A percentile compares a stretch with the other conserved stretches of the same genome.
phyloP scores from a whole-genome alignment of 164 flowering plant genomes.

The Nymphaea colorata region DNA sequence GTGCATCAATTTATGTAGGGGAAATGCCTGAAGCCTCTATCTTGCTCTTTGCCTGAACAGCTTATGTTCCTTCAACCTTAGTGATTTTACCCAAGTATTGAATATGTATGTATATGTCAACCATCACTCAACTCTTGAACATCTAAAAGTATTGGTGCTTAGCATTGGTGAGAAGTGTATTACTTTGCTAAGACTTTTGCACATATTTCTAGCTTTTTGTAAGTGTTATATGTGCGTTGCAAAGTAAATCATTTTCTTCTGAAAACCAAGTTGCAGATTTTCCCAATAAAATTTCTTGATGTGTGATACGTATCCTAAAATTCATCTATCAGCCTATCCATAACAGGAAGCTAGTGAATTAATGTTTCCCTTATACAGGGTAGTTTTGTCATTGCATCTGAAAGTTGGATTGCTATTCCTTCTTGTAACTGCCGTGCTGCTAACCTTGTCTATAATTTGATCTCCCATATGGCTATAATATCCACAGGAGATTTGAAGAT shows the following conservation, averaged over 20 bases:
- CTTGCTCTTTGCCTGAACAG: too few species aligned
- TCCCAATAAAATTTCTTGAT: background rate
- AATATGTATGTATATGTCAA: too few species aligned
- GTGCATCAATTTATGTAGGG: too few species aligned
- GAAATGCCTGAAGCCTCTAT: too few species aligned
- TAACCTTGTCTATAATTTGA: background rate
- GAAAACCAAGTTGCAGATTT: background rate
- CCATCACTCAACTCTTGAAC: too few species aligned
- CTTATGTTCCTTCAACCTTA: too few species aligned
- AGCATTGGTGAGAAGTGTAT: too few species aligned
- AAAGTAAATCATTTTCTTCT: background rate
- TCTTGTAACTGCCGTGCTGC: background rate
- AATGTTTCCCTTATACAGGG: background rate
- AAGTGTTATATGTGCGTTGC: background rate
- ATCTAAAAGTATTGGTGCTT: too few species aligned
- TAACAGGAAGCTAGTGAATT: background rate
- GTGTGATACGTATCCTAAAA: too few species aligned
- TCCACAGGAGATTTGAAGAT: slow-evolving; percentile 72
- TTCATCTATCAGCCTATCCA: background rate
- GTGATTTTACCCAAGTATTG: too few species aligned
- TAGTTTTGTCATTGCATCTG: background rate
- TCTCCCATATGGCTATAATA: background rate
- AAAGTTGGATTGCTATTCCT: background rate
- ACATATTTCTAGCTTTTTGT: too few species aligned
- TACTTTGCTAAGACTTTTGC: too few species aligned